Evolutionary conservation across 306 rosid genomes (phyloP), one percentile per base, ranked within the genome.

Genomic region (Glycyrrhiza uralensis): DNA sequence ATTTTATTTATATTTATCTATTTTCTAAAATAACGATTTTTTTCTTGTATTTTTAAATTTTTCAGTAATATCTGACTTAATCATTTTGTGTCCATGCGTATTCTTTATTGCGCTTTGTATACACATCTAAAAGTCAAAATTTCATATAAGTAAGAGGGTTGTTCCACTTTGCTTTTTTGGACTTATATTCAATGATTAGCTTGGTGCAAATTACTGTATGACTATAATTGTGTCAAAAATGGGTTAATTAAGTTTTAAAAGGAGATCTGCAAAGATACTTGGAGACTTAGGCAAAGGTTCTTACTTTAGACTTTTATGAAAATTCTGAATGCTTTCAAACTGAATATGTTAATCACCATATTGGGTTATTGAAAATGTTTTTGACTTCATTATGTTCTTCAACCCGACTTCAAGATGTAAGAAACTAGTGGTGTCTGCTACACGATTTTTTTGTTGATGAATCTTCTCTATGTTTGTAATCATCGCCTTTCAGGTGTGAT

Each of bases 401-500:
- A 44, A 63, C 60, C 42, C 28, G 4, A 24, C 24, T 49, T 39
- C 51, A 56, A 23, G 8, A 23, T 26, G 15, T 69, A 22, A 17
- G 56, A 46, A n/a, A 32, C 26, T 30, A 38, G 29, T 28, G 32
- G 28, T 39, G 38, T 74, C 38, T 69, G 22, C 3, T 30, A 1
- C 58, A 13, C 18, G 9, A 15, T 54, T 28, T 32, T n/a, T 33
- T 22, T 10, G 26, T 39, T 69, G 12, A 64, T 64, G 69, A 74
- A 24, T 76, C 42, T 44, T 58, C 38, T 51, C 8, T 12, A 2
- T 17, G 4, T 19, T 63, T 51, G 20, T 29, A 23, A 30, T 59
- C 58, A 14, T 59, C 58, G 13, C 72, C 32, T 80, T 55, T 82
- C 92, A 95, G 97, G 99, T 95, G 99, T 54, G 99, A 91, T 75